Evolutionary conservation across 495 filamentous ascomycete species (phyloP), one percentile per base, ranked within the genome.

Genomic region (Recurvomyces mirabilis): DNA sequence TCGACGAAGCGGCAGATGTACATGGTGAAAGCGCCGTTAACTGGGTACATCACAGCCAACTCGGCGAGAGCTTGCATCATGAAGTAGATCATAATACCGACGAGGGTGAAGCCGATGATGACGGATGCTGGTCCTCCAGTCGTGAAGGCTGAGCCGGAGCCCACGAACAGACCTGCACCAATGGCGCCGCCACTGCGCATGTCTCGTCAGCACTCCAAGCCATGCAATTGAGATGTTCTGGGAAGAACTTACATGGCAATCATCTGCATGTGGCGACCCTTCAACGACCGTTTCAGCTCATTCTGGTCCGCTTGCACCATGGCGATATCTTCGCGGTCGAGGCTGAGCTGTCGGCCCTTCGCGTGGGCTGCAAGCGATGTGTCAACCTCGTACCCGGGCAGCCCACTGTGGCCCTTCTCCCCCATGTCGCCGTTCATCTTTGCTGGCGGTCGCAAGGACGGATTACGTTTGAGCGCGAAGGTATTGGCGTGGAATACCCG

Each of bases 151-250:
- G 46, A 44, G 13, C 72, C 73, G 32, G 70, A 68, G 45, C 71
- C 64, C 54, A 78, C 66, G 56, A 77, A 76, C 17, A 76, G 66
- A 65, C 73, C 73, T 47, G 73, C 70, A 40, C 74, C 72, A 44
- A 77, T 74, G 6, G 72, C 63, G 43, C 71, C 72, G 43, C 69
- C 69, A 52, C 34, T 38, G 17, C 10, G 31, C 18, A 26, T 11
- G 38, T 43, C 26, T 15, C 17, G 28, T 46, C 26, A 38, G 46
- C 14, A 33, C 45, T 33, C 9, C 23, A 17, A 11, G 24, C 14
- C 5, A 21, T 11, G 13, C 18, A 12, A 24, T 4, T 7, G 6
- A 4, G 22, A n/a, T 7, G 26, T 7, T 7, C 7, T 7, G 7
- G 26, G 26, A 7, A 29, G 7, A 6, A 32, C 46, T 24, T 49